Evolutionary conservation across 371 early-diverging fungal species (phyloP), one percentile per base, ranked within the genome.

Genomic region (Mortierella sp.): DNA sequence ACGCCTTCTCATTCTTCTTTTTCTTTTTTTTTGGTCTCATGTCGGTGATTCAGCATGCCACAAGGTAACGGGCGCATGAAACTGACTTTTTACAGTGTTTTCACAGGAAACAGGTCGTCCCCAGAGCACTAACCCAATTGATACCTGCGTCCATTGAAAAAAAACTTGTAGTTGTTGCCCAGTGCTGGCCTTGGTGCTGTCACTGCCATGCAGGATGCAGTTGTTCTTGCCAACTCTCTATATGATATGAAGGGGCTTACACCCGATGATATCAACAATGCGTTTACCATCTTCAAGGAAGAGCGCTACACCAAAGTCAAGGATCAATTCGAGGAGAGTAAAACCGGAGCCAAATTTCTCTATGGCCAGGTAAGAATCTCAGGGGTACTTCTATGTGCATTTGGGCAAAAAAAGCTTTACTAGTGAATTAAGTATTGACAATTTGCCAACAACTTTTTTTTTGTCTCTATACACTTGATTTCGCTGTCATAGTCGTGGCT

Each of bases 151-250:
- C 34, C 34, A n/a, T 34, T 7, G 34, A 6, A 29, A 8, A 29
- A 4, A 31, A 63, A 29, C 6, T 26, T 6, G 3, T 29, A 26
- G 58, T 24, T 68, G 4, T n/a, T 52, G 4, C 66, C 44, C 22
- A 65, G 31, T 22, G 24, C 31, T n/a, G 66, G 44, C 24, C 16
- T 39, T 8, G 68, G 68, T 37, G 68, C 52, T 1, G 52, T 52
- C 2, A 52, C 22, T 13, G 66, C 68, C 8, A 52, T 68, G 34
- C 53, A 39, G 16, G 68, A 68, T 11, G 52, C 68, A 13, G 68
- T 50, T 11, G 53, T 52, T 11, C 68, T 68, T 22, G 53, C 68
- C 7, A 50, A 68, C 19, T n/a, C 19, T 22, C 29, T 58, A 3
- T 58, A 58, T 19, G 34, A 19, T 4, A 58, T 58, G 58, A 34